Evolutionary conservation across 2,329 filamentous ascomycete genomes (phyloP), one percentile per base, ranked within the genome.

Genomic region (Aspergillus thermomutatus): DNA sequence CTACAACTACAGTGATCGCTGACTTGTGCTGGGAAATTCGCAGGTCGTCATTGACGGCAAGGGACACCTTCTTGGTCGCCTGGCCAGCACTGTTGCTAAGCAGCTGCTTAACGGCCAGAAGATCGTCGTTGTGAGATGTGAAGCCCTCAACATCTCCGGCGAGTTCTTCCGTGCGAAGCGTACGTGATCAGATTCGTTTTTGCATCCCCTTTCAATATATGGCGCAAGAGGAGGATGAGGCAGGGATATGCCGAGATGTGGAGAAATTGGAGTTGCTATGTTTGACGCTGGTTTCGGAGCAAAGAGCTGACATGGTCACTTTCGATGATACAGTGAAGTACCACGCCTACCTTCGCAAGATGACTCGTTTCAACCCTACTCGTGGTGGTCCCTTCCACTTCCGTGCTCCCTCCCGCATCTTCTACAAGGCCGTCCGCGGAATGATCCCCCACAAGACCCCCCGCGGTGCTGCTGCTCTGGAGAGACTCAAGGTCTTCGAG

Each of bases 361-460:
- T 95, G 84, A 99, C 94, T 80, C 91, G 94, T 82, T 99, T 88
- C 90, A 99, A 99, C 88, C 92, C 94, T 78, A 97, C 92, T 74
- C 92, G 93, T 79, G 94, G 93, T 88, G 93, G 93, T 85, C 94
- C 94, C 81, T 99, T 97, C 92, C 94, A 99, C 84, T 97, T 97
- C 92, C 94, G 94, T 79, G 92, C 93, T 73, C 94, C 94, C 66
- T 96, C 92, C 75, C 90, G 95, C 82, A 97, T 99, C 86, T 96
- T 99, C 89, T 99, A 97, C 90, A 96, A 97, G 90, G 92, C 94
- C 78, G 91, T 99, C 83, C 93, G 94, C 80, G 94, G 94, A 80
- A 99, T 99, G 94, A 95, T 99, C 71, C 94, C 94, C 77, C 94
- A 99, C 91, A 99, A 99, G 91, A 99, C 94, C 71, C 87, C 94